Evolutionary conservation across 257 asterid species (phyloP), one percentile per base, ranked within the genome.

Genomic region (Rubia yunnanensis): DNA sequence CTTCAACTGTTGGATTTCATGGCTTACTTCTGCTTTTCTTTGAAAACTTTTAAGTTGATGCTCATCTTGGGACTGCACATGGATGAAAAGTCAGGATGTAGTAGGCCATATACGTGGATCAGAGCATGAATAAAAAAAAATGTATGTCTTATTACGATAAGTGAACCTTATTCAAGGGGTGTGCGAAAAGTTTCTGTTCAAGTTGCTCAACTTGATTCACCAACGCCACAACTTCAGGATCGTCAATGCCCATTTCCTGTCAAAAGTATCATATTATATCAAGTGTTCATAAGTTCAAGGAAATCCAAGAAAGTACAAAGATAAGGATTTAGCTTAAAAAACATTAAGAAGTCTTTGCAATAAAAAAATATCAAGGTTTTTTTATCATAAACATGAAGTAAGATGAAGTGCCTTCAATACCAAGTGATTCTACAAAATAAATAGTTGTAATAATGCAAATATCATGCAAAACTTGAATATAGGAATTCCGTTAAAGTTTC

Each of bases 1-100:
- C 84, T 86, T 88, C 26, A 94, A 83, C 76, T 82, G 99, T 80
- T 94, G 99, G 81, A 94, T 88, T 85, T 94, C 95, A 81, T 88
- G 88, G 79, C 79, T 88, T 76, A 94, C 92, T 83, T 94, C 97
- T 44, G 99, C 96, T 77, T 94, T 94, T 74, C 91, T 83, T 80
- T 86, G 89, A 75, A 90, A 94, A 83, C 86, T 82, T 79, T 71
- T 86, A 50, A 86, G 75, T 74, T 94, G 97, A 68, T 79, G 80
- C 72, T 86, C 95, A 67, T 90, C 95, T 81, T 89, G 95, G 41
- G 92, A 82, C 99, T 94, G 83, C 72, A 75, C 64, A 31, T 49
- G 63, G 56, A 15, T 57, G 38, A 63, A 57, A 35, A 68, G 26
- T 46, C 57, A 15, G 17, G 56, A 59, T 26, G 17, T 54, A 57